Evolutionary conservation across 2,329 filamentous ascomycete species (phyloP).

Genomic region (Pseudogymnoascus sp.): DNA sequence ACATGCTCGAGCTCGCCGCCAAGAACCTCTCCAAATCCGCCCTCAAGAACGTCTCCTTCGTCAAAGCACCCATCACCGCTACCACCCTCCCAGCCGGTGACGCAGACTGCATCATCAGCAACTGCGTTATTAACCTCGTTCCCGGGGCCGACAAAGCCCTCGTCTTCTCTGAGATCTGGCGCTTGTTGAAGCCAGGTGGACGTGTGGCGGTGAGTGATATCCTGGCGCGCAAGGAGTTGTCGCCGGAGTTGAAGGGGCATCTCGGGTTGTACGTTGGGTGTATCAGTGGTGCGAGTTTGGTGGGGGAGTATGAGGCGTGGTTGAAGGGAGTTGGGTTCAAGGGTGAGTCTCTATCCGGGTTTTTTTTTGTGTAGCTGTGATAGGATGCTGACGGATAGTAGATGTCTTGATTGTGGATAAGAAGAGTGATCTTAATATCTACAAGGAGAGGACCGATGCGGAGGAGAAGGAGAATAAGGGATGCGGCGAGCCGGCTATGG

Average conservation of each 20-base stretch:
- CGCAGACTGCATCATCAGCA: slow-evolving; percentile 53
- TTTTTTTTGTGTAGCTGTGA: background rate
- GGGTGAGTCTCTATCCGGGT: slow-evolving; percentile 29
- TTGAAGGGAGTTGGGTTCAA: slow-evolving; percentile 44
- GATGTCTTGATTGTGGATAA: slow-evolving; percentile 40
- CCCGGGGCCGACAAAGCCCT: slow-evolving; percentile 43
- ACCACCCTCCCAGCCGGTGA: slow-evolving; percentile 37
- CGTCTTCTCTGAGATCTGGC: slow-evolving; percentile 51
- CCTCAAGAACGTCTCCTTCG: slow-evolving; percentile 42
- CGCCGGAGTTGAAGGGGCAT: slow-evolving; percentile 40
- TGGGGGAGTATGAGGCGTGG: slow-evolving; percentile 45
- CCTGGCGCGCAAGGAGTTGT: slow-evolving; percentile 42
- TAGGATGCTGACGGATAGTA: slow-evolving; percentile 16
- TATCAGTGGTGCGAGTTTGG: slow-evolving; percentile 48
- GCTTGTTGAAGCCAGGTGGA: slow-evolving; percentile 50
- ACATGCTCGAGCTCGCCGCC: slow-evolving; percentile 47
- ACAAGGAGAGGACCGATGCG: slow-evolving; percentile 28
- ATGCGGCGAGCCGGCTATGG: slow-evolving; percentile 12
- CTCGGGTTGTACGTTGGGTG: slow-evolving; percentile 54
- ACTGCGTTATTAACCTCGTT: slow-evolving; percentile 57
- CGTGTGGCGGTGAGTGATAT: slow-evolving; percentile 55
- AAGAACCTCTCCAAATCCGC: slow-evolving; percentile 35
- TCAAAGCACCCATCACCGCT: slow-evolving; percentile 44
- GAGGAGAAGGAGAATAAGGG: slow-evolving; percentile 12
- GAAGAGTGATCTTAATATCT: slow-evolving; percentile 42